Evolutionary conservation across 129 eudicot genomes (phyloP), one percentile per base, ranked within the genome.

Genomic region (Dittrichia graveolens): DNA sequence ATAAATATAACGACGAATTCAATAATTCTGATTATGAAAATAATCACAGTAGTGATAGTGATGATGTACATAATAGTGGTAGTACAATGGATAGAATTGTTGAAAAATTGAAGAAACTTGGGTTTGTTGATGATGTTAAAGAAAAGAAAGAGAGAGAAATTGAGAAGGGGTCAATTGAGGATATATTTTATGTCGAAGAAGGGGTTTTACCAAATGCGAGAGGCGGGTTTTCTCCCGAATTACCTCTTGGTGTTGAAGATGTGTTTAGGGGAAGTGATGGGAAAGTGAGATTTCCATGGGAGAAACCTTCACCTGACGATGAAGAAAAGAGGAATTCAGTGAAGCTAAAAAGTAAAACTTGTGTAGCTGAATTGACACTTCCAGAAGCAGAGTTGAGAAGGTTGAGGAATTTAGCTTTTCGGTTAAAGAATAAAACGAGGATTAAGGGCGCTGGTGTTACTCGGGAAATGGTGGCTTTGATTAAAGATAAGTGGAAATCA

Each of bases 41-140:
- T 56, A 58, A 48, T 46, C 9, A 56, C 12, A 86, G 74, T 38
- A 77, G 61, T 40, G 87, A 78, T 35, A 75, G 71, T 61, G 80
- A 73, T 64, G 82, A 76, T 49, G 74, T 67, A 59, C 71, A 68
- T 65, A 40, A 15, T 57, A 69, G 81, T 76, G 91, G 95, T 39
- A 90, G 88, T 80, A 90, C 96, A n/a, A 94, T 94, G 95, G 87
- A 94, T 34, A 94, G 73, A 65, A 94, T 94, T 68, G 97, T 94
- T 44, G 79, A 83, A 75, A 94, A 85, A 59, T 73, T 94, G 83
- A 94, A 86, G 84, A 86, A 83, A 67, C 80, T 85, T 74, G 97
- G 98, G 76, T 90, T 87, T 65, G 79, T 81, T 75, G 97, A 93
- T 75, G 86, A 61, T 60, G 66, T 58, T 62, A 73, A 79, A 47